These are phyloP conservation scores for Termitomyces sp. DNA, from an alignment of 1,284 basidiomycete genomes.

Conservation along the genomic window DNA sequence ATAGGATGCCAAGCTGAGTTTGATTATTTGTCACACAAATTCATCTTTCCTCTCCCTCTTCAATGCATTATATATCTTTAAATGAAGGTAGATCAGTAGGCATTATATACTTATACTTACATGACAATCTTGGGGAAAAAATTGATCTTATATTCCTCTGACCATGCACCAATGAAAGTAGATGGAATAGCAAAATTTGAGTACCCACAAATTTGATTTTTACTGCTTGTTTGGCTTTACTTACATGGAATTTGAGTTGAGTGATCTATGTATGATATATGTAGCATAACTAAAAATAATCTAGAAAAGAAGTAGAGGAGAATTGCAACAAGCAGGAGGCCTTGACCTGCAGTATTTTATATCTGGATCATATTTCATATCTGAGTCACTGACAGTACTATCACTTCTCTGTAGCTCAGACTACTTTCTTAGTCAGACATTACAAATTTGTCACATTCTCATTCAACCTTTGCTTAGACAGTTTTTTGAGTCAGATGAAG, in stretches of 20 bases:
- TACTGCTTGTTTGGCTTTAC: not conserved
- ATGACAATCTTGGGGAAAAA: not conserved
- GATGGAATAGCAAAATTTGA: not conserved
- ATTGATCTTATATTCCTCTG: not conserved
- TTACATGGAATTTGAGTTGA: not conserved
- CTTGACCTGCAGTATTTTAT: no score
- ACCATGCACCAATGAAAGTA: not conserved
- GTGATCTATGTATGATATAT: no score
- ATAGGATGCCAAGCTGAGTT: no score
- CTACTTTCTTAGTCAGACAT: no score
- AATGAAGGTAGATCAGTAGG: not conserved
- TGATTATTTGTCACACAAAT: not conserved
- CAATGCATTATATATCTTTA: not conserved
- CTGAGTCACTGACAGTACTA: no score
- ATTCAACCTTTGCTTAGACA: no score
- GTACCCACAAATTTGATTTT: not conserved
- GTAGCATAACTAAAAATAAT: not conserved
- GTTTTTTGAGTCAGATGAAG: no score
- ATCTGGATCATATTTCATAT: no score
- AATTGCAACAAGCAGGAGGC: not conserved
- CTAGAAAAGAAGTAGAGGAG: not conserved
- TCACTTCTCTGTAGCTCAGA: no score
- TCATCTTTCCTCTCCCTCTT: not conserved
- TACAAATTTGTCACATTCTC: no score
- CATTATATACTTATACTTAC: not conserved